Base-by-base conservation (phyloP, 192 early-diverging fungal genomes). In the Backusella parvicylindrica region DNA sequence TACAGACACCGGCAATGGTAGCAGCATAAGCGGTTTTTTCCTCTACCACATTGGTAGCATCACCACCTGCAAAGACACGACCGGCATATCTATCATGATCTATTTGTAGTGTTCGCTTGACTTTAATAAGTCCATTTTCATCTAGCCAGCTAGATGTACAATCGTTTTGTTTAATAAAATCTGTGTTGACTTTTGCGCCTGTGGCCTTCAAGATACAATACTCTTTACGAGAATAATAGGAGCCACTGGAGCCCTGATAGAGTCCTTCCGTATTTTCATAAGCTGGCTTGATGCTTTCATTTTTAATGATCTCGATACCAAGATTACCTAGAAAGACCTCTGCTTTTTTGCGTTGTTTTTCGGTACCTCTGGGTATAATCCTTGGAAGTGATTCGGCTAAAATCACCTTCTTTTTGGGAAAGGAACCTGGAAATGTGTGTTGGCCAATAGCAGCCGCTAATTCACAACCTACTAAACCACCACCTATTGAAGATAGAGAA, bases 381-480 rank as follows among this genome's bases (percentile, higher is more conserved):
- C 7, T 60, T 0, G 18, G 5, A 13, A 37, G 65, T 1, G 80
- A 53, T 21, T 82, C 76, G 6, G 78, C 47, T 8, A 82, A 16
- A 1, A 77, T 78, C 3, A 82, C 68, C 9, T 47, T 31, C 31
- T 78, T 78, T 53, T 74, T 53, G 11, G 68, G 69, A 16, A 32
- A 75, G 4, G 31, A 3, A 16, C 64, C 77, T 6, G 68, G 69
- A 23, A 75, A 66, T 28, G 37, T 40, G 4, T 28, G 60, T 28
- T 75, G 72, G 8, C 64, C 28, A 16, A 82, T 77, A 12, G 77
- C 86, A 56, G 60, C 68, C 11, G 86, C 77, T 31, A 87, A 65
- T 64, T 87, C 86, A 37, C 79, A 80, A 18, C 84, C 86, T 15
- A 87, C 80, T 30, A 87, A 71, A n/a, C 86, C 86, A 49, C 82